Conservation (phyloP, 2,329 filamentous ascomycete species). For the Emydomyces testavorans region DNA sequence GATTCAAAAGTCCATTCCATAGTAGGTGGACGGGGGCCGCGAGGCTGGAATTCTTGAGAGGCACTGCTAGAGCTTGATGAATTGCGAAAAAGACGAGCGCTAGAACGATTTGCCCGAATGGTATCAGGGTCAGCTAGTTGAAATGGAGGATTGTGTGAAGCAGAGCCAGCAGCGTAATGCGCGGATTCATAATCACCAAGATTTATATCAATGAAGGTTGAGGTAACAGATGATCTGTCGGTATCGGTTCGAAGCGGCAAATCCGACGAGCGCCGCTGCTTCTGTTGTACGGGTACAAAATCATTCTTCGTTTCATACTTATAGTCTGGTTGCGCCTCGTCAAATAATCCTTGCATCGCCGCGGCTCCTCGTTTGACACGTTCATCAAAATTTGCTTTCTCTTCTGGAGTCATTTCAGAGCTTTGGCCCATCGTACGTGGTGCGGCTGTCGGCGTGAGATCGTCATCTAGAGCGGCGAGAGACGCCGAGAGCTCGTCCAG, state of each 20-base stretch:
- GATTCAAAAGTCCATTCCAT: slow-evolving; percentile 39
- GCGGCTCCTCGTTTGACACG: slow-evolving; percentile 46
- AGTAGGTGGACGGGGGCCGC: slow-evolving; percentile 34
- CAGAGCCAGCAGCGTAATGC: slow-evolving; percentile 43
- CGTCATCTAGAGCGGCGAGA: slow-evolving; percentile 34
- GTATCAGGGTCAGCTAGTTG: slow-evolving; percentile 44
- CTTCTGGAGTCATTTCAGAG: slow-evolving; percentile 31
- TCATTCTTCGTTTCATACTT: slow-evolving; percentile 45
- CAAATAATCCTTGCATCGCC: slow-evolving; percentile 48
- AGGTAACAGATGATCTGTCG: slow-evolving; percentile 38
- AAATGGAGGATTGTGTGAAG: slow-evolving; percentile 40
- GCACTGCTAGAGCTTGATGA: slow-evolving; percentile 27
- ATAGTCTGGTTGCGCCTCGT: slow-evolving; percentile 46
- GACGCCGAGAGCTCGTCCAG: slow-evolving; percentile 38
- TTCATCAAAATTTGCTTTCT: slow-evolving; percentile 46
- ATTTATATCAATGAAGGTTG: slow-evolving; percentile 46
- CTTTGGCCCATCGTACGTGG: slow-evolving; percentile 20
- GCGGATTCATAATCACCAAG: slow-evolving; percentile 42
- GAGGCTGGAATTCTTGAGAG: slow-evolving; percentile 23
- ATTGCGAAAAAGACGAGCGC: slow-evolving; percentile 34
- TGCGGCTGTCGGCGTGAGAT: slow-evolving; percentile 19
- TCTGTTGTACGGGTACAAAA: slow-evolving; percentile 35
- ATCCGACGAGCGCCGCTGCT: slow-evolving; percentile 41
- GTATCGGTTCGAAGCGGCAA: slow-evolving; percentile 41
- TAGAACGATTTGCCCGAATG: slow-evolving; percentile 44